These are phyloP conservation scores for Aspergillus jensenii DNA, from an alignment of 2,329 filamentous ascomycete genomes.

Conservation along the genomic window DNA sequence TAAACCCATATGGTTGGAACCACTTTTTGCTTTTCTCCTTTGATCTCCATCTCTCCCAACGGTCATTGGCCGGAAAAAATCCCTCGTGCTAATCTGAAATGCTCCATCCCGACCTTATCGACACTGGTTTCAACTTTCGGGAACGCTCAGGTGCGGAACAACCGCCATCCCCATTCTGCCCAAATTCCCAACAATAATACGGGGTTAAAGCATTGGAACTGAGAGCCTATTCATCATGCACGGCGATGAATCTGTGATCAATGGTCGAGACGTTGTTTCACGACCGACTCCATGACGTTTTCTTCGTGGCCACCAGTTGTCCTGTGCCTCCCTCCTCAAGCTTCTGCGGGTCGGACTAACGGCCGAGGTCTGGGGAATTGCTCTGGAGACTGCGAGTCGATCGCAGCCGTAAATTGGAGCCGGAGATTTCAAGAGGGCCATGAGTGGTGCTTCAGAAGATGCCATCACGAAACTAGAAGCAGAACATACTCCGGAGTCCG, in stretches of 20 bases:
- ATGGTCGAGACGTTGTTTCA: background rate
- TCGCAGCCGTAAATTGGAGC: slow-evolving; percentile 2
- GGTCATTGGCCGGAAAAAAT: slow-evolving; percentile 22
- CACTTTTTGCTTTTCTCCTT: slow-evolving; percentile 13
- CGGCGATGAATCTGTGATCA: background rate
- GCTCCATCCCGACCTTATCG: slow-evolving; percentile 11
- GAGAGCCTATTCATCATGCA: background rate
- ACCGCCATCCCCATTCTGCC: background rate
- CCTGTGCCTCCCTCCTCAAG: background rate
- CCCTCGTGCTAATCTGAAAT: slow-evolving; percentile 20
- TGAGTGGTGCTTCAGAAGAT: slow-evolving; percentile 1
- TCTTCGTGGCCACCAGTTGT: background rate
- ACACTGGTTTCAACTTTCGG: slow-evolving; percentile 2
- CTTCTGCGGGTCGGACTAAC: background rate
- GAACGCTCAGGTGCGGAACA: slow-evolving; percentile 5
- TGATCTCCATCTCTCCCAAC: background rate
- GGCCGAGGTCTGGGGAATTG: slow-evolving; percentile 9
- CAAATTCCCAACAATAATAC: background rate
- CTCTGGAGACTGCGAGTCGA: background rate
- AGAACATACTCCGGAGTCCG: background rate
- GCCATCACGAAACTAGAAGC: background rate
- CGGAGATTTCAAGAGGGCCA: background rate
- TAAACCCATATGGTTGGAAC: slow-evolving; percentile 11
- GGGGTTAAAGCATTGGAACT: background rate
- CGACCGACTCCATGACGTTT: background rate